A percentile compares a stretch with the other conserved stretches of the same genome.
Evolutionary conservation across 2,329 filamentous ascomycete species (phyloP).

Genomic region (Tolypocladium pustulatum): DNA sequence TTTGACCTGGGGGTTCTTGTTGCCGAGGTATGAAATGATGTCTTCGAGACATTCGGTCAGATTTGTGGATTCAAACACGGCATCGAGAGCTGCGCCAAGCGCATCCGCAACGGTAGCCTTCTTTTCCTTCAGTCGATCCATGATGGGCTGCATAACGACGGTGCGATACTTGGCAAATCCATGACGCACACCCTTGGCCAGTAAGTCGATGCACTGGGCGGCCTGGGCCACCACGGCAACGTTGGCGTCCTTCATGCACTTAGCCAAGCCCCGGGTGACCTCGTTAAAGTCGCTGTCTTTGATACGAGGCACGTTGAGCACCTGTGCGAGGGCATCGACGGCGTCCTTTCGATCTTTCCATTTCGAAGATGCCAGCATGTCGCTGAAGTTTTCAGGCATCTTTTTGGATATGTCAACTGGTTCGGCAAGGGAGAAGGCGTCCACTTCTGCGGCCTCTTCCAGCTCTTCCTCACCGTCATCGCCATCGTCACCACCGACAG

Average conservation of each 20-base stretch:
- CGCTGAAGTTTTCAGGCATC: conserved; percentile 70
- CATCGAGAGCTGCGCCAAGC: conserved; percentile 73
- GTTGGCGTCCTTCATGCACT: conserved; percentile 98
- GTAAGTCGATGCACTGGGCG: conserved; percentile 80
- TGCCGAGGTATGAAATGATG: conserved; percentile 69
- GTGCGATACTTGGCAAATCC: conserved; percentile 72
- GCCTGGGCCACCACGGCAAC: conserved; percentile 88
- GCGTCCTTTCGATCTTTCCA: conserved; percentile 98
- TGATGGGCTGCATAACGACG: conserved; percentile 74
- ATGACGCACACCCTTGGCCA: conserved; percentile 76
- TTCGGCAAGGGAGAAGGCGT: conserved; percentile 73
- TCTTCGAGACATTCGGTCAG: conserved; percentile 87
- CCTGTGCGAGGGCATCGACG: conserved; percentile 67
- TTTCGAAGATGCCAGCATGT: conserved; percentile 79
- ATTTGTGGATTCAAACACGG: conserved; percentile 52
- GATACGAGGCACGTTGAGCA: conserved; percentile 77
- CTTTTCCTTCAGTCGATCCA: conserved; percentile 97
- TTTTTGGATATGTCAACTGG: conserved; percentile 79
- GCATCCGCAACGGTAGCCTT: conserved; percentile 84
- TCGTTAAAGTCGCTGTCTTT: conserved; percentile 87
- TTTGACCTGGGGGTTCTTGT: conserved; percentile 98
- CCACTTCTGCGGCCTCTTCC: conserved; percentile 51
- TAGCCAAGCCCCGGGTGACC: conserved; percentile 72
- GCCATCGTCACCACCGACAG: conserved; percentile 46
- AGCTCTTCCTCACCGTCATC: conserved; percentile 47